Evolutionary conservation across 2,329 filamentous ascomycete species (phyloP), one percentile per base, ranked within the genome.

Genomic region (Pleurostoma richardsiae): DNA sequence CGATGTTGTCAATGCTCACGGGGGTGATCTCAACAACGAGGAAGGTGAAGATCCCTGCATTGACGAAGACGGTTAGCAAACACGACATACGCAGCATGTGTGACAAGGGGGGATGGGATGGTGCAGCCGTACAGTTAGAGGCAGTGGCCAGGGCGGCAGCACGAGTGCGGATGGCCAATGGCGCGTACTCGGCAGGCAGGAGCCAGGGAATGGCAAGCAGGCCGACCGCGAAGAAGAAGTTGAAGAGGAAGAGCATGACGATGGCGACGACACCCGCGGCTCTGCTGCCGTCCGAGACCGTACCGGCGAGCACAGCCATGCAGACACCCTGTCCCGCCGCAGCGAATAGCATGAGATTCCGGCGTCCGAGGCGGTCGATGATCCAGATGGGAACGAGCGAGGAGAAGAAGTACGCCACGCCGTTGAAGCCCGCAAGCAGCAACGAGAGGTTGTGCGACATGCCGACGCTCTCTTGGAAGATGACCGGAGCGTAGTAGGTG

Each of bases 151-250:
- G 53, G 0, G 68, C 66, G 5, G 65, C 63, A 6, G 64, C 67
- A 11, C 61, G 61, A 1, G 65, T 65, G 10, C 68, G 63, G 44
- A 69, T 67, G 4, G 65, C 63, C 4, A 68, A 53, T 4, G 68
- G 64, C 2, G 67, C 63, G 40, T 72, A 72, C 53, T 74, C 71
- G 19, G 70, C 71, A 1, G 69, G 70, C 8, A 72, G 50, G 10
- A 70, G 45, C 57, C 64, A 30, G 8, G 6, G 19, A 53, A 58
- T 57, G 40, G 60, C 59, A 29, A 58, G 53, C 27, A 60, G 42
- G 27, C 57, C 53, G 38, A 56, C 55, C 1, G 60, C 59, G 43
- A 63, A 63, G 29, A 63, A 63, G 42, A 57, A 60, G 0, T 53
- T 58, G n/a, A 54, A 63, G 42, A 61, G 62, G 4, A 61, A 29